phyloP scores from a whole-genome alignment of 2,329 filamentous ascomycete genomes.

The Incumbomyces lentus region DNA sequence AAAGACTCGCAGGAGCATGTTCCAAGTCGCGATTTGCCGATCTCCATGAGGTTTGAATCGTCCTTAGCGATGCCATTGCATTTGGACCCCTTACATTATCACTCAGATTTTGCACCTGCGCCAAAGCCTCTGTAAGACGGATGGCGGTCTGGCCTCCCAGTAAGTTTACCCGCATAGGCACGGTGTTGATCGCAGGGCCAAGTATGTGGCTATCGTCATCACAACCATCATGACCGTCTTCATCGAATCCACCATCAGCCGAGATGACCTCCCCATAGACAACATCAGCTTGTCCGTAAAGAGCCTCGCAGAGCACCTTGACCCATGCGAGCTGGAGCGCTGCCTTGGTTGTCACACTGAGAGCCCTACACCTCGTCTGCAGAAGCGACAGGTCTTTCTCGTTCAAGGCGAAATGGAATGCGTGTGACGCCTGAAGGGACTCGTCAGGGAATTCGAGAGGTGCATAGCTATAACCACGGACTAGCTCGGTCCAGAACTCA shows the following conservation, averaged over 20 bases:
- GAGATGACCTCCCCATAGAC: neutral
- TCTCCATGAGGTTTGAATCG: no score
- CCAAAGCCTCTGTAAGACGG: no score
- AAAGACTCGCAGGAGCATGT: no score
- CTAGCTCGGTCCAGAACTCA: no score
- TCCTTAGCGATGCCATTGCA: no score
- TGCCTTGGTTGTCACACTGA: conserved; percentile 61
- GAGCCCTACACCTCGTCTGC: conserved; percentile 14
- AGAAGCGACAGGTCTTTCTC: neutral
- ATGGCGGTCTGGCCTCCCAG: no score
- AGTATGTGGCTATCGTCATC: no score
- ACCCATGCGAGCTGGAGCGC: conserved; percentile 69
- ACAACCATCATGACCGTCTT: no score
- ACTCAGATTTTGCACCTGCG: neutral
- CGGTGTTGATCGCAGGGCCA: no score
- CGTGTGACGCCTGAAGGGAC: neutral
- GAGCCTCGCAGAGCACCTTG: neutral
- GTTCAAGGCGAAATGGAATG: neutral
- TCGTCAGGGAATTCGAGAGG: neutral
- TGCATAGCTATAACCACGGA: neutral
- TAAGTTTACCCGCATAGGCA: no score
- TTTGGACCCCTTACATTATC: neutral
- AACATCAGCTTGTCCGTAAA: neutral
- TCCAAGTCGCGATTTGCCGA: no score
- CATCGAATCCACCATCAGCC: neutral